Evolutionary conservation across 1,284 basidiomycete species (phyloP), one percentile per base, ranked within the genome.

Genomic region (Pseudomicrostroma phylloplanum): DNA sequence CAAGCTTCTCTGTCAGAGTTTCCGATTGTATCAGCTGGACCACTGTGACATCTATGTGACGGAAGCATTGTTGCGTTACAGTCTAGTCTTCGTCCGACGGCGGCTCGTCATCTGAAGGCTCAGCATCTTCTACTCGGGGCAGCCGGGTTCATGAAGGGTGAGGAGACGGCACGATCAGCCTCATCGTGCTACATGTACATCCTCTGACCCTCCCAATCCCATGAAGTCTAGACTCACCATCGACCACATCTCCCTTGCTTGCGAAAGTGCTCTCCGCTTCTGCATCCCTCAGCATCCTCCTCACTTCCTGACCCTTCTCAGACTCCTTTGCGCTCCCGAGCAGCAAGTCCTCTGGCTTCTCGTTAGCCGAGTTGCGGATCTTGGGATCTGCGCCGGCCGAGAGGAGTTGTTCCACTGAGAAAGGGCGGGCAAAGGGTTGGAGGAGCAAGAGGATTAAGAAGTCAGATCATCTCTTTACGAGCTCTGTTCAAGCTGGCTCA

Each of bases 341-440:
- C 58, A 68, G 42, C 53, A 71, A 40, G 53, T 76, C 74, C 12
- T 66, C 67, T n/a, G 76, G 74, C 30, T 66, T 64, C 26, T 74
- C 70, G n/a, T 72, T 70, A 12, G 71, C 69, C 55, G 71, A 68
- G 63, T 78, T 76, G 1, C 55, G 62, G 9, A 69, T 66, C 4
- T 66, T 57, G 15, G 76, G 71, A 41, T 73, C 70, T 11, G 74
- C 76, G 17, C 76, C 76, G 23, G 74, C 70, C 36, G 73, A 73
- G 56, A 78, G 60, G 2, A 78, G 69, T 60, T 74, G 71, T 39
- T 71, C 65, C 1, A 78, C 74, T 76, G 59, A 23, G 13, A 19
- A 15, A 6, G 23, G 48, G 43, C 3, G 30, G 30, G 30, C 30
- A 36, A 4, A 12, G 46, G 12, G n/a, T n/a, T n/a, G 17, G 46